phyloP scores from a whole-genome alignment of 208 protist genomes.

The Trichomonas vaginalis region DNA sequence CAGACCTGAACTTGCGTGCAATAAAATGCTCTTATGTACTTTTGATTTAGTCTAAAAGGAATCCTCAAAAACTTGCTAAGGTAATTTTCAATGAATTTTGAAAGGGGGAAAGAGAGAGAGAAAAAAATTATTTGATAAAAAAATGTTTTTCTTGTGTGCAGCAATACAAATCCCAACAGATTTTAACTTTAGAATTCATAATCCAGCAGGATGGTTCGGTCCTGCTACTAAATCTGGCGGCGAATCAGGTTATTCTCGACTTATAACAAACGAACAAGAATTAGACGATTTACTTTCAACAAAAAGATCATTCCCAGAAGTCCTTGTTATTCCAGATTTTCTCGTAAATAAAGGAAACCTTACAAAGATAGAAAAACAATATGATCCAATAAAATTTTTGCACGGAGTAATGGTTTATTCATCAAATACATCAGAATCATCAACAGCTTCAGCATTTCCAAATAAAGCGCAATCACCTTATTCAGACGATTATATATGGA shows the following conservation, averaged over 20 bases:
- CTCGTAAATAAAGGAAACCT: background rate
- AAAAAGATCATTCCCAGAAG: background rate
- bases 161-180: background rate
- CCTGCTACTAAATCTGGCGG: background rate
- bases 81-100: too few relatives aligned
- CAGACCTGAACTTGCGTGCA: too few relatives aligned
- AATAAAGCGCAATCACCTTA: background rate
- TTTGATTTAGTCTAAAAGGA: too few relatives aligned
- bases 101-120: too few relatives aligned
- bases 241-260: background rate
- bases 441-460: background rate
- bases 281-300: background rate
- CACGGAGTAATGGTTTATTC: background rate
- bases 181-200: background rate
- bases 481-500: background rate
- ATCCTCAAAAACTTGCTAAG: too few relatives aligned
- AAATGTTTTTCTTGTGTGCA: background rate
- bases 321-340: background rate
- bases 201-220: background rate
- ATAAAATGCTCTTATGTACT: too few relatives aligned
- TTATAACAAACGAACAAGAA: background rate
- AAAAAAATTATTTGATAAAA: too few relatives aligned
- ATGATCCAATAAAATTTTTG: background rate
- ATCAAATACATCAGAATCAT: background rate
- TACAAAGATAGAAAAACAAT: background rate